Conservation (phyloP, 139 green algal genomes). For the Coelastrella sp. region DNA sequence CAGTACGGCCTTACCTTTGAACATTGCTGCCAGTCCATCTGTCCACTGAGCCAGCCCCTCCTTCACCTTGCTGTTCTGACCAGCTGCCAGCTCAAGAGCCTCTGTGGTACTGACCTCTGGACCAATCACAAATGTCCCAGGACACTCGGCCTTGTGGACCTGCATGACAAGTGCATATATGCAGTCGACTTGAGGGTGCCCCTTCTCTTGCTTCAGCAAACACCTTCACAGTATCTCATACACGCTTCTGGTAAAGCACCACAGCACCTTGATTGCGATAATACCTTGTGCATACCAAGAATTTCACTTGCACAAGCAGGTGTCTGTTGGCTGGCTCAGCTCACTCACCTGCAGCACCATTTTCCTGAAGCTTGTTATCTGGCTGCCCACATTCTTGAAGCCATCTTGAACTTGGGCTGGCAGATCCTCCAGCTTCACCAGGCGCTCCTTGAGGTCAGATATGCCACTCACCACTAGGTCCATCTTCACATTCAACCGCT, state of each 20-base stretch:
- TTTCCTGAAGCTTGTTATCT: slow-evolving; percentile 29
- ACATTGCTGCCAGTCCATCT: slow-evolving; percentile 15
- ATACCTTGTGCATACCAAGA: too few species aligned
- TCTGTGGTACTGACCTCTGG: slow-evolving; percentile 16
- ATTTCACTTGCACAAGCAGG: too few species aligned
- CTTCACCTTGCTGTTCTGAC: background rate
- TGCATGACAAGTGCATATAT: too few species aligned
- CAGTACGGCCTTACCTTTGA: background rate
- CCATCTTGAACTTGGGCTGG: background rate
- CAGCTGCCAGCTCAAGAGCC: background rate
- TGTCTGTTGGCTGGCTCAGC: too few species aligned
- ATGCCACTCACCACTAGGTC: slow-evolving; percentile 22
- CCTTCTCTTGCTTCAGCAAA: too few species aligned
- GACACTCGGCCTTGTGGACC: slow-evolving; percentile 26
- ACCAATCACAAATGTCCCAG: slow-evolving; percentile 23
- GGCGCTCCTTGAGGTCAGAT: slow-evolving; percentile 3
- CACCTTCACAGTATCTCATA: too few species aligned
- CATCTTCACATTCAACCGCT: slow-evolving; percentile 24
- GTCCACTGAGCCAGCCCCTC: background rate
- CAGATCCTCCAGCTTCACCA: slow-evolving; percentile 30
- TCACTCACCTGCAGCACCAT: slow-evolving; percentile 34
- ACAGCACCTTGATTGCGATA: too few species aligned
- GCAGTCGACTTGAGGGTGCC: too few species aligned
- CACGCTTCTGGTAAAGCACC: too few species aligned
- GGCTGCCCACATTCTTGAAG: slow-evolving; percentile 1